phyloP scores from a whole-genome alignment of 2,329 filamentous ascomycete genomes.

The Teratosphaeria nubilosa region DNA sequence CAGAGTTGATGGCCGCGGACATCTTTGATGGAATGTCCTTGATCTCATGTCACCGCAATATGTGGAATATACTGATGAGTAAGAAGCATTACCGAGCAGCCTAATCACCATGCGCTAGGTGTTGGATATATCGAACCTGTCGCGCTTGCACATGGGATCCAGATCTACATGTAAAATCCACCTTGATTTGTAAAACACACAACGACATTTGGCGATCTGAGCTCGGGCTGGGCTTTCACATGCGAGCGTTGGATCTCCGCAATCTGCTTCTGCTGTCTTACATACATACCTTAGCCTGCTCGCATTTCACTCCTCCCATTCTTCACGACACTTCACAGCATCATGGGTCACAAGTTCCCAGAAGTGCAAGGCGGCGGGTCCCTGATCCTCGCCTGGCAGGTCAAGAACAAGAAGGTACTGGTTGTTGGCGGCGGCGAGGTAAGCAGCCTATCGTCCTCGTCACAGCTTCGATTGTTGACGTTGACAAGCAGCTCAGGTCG shows the following conservation, averaged over 20 bases:
- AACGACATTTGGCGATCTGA: neutral
- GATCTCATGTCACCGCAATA: too few relatives aligned
- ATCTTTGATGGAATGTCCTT: neutral
- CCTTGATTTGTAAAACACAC: too few relatives aligned
- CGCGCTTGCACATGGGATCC: too few relatives aligned
- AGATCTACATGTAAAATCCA: too few relatives aligned
- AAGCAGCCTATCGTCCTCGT: slow-evolving; percentile 21
- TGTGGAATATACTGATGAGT: too few relatives aligned
- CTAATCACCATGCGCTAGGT: too few relatives aligned
- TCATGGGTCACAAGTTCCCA: slow-evolving; percentile 45
- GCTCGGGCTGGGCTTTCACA: neutral
- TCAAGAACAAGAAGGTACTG: slow-evolving; percentile 78
- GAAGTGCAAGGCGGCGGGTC: slow-evolving; percentile 83
- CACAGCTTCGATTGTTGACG: slow-evolving; percentile 10
- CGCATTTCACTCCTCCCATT: neutral
- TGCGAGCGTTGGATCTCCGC: neutral
- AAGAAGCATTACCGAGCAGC: too few relatives aligned
- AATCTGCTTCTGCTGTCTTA: neutral
- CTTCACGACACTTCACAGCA: neutral
- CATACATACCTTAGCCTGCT: neutral
- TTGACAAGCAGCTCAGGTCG: slow-evolving; percentile 54
- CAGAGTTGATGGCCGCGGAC: neutral
- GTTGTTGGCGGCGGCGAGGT: slow-evolving; percentile 94
- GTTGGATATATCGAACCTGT: too few relatives aligned
- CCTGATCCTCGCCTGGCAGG: slow-evolving; percentile 91